A percentile compares a stretch with the other conserved stretches of the same genome.
Evolutionary conservation across 495 filamentous ascomycete species (phyloP).

Genomic region (Hypoxylon trugodes): DNA sequence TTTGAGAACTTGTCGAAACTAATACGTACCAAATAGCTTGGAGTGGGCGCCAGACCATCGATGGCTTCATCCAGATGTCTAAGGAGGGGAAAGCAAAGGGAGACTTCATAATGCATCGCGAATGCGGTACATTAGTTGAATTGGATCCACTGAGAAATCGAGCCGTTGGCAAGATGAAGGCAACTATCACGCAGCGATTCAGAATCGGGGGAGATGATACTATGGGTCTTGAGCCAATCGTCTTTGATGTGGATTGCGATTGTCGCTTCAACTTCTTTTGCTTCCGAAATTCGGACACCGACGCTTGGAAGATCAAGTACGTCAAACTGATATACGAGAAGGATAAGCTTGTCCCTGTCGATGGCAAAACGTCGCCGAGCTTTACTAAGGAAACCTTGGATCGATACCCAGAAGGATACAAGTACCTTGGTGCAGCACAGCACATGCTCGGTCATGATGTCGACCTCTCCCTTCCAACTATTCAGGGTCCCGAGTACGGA

Average conservation of each 20-base stretch:
- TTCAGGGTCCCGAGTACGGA: slow-evolving; percentile 29
- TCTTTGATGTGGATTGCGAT: slow-evolving; percentile 69
- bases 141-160: slow-evolving; percentile 55
- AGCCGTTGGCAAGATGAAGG: slow-evolving; percentile 77
- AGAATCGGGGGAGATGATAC: slow-evolving; percentile 46
- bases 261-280: slow-evolving; percentile 72
- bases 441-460: slow-evolving; percentile 54
- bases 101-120: slow-evolving; percentile 74
- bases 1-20: not conserved
- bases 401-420: slow-evolving; percentile 64
- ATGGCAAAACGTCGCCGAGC: slow-evolving; percentile 58
- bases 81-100: slow-evolving; percentile 67
- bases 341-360: slow-evolving; percentile 69
- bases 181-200: slow-evolving; percentile 74
- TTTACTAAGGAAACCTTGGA: slow-evolving; percentile 59
- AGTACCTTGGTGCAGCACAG: slow-evolving; percentile 61
- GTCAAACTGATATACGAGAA: slow-evolving; percentile 75
- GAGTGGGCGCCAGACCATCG: slow-evolving; percentile 61
- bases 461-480: slow-evolving; percentile 51
- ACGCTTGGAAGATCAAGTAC: slow-evolving; percentile 65
- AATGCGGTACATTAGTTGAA: slow-evolving; percentile 67
- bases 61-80: slow-evolving; percentile 67
- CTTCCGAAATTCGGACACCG: slow-evolving; percentile 49
- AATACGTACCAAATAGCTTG: slow-evolving; percentile 52
- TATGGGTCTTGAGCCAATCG: slow-evolving; percentile 42